Base-by-base conservation (phyloP, 2,329 filamentous ascomycete genomes). In the Fusarium begoniae region DNA sequence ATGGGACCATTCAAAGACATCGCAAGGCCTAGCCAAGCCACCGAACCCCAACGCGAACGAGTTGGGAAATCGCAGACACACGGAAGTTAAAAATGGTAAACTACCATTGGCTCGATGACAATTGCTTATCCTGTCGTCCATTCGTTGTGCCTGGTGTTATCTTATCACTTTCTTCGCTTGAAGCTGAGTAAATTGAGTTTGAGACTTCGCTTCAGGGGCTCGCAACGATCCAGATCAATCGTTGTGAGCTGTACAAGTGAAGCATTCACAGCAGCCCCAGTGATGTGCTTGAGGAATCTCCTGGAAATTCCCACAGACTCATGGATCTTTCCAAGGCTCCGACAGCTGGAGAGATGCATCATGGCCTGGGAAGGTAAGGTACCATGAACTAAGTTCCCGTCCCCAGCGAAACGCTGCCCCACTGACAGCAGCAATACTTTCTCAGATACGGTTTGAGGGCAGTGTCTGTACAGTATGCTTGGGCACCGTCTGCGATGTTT, bases 21-120 rank as follows among this genome's bases (percentile, higher is more conserved):
- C 58, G 63, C 62, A 73, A 66, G 69, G 63, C 56, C 66, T 53
- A 74, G 70, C 71, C 70, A 70, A 77, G 75, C 75, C 75, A 74
- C 72, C 67, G 41, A 70, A 71, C 61, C 68, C 69, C 66, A 76
- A 73, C 70, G 54, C 69, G 71, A 77, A 51, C 66, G 53, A 70
- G 62, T 60, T 43, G 61, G 67, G 64, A 57, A 72, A 66, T 63
- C 51, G 18, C 48, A 72, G 60, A 61, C 68, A 70, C 60, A 70
- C 61, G 57, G 51, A 65, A 74, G 70, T 63, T 56, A 38, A 51
- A 73, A 60, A 62, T 48, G 47, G 59, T 70, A 70, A 67, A 67
- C 61, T 66, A 57, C 62, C 41, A 69, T 70, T 69, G 68, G 66
- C 43, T 62, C 45, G 40, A 53, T 63, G 47, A 26, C 38, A 47